Base-by-base conservation (phyloP, 2,329 filamentous ascomycete species). In the Fusarium luffae region DNA sequence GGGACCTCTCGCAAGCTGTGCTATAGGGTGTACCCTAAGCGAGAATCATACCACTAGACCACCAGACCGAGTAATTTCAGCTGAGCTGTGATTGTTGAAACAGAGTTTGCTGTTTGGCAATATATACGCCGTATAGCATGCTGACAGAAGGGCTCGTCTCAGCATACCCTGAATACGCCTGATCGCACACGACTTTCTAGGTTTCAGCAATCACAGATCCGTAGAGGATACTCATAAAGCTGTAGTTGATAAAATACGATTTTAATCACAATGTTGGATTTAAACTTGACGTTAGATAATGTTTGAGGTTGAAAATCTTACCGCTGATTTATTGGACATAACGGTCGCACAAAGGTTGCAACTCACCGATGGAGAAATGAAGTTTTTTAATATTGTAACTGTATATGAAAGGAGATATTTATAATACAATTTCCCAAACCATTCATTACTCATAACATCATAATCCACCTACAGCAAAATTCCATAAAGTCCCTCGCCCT, bases 21-120 rank as follows among this genome's bases (percentile, higher is more conserved):
- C 78, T 77, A 44, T 70, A 77, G 79, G 78, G 78, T 80, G 68
- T 72, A 77, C 87, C 87, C 88, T 89, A 89, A 89, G 88, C 87
- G 86, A 88, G 87, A 89, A 89, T 89, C 86, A 89, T 89, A 89
- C 87, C 87, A 85, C 87, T 88, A 88, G 86, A 88, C 86, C 85
- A 88, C 79, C 79, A 79, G 79, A 78, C 79, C 80, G 79, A 75
- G 34, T 3, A 37, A 5, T 16, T 19, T 5, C 5, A 7, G 13
- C 32, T 32, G 27, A 54, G 3, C 7, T 41, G 23, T 32, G 12
- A 41, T 44, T 18, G 3, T 16, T 56, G 18, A 0, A 1, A 5
- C 2, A n/a, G 6, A 14, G 3, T 0, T 4, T 2, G 7, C 7
- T 32, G 5, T 27, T 5, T 4, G 3, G 4, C 4, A 5, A 21